Percentiles rank a stretch among this genome's conserved stretches.
Conservation (phyloP, 1,284 basidiomycete species). For the Hemileia vastatrix region DNA sequence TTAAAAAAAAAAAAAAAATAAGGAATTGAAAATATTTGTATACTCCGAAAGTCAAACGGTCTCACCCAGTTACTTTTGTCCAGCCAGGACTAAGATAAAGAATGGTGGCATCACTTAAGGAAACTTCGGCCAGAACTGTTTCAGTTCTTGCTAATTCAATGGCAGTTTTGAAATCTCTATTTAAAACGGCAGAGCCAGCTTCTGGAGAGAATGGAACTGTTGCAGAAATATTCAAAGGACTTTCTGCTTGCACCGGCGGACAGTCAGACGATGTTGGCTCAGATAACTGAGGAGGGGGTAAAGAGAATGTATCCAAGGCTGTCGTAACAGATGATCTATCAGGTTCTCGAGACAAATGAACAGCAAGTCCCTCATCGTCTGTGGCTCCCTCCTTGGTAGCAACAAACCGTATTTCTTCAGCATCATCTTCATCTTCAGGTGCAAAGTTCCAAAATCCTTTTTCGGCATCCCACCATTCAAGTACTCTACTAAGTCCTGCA, state of each 20-base stretch:
- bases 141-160: conserved; percentile 87
- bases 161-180: conserved; percentile 69
- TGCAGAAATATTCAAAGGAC: no score
- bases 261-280: no score
- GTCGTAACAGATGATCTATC: neutral
- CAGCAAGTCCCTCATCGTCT: conserved; percentile 41
- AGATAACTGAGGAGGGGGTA: conserved; percentile 1
- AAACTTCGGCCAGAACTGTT: conserved; percentile 91
- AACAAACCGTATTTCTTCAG: conserved; percentile 71
- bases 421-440: conserved; percentile 55
- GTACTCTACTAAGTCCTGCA: conserved; percentile 85
- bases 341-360: conserved; percentile 13
- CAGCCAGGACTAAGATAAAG: conserved; percentile 95
- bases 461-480: conserved; percentile 99
- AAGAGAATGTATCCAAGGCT: conserved; percentile 8
- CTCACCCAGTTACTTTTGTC: conserved; percentile 83
- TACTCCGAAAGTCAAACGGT: conserved; percentile 28
- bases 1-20: conserved; percentile 19
- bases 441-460: conserved; percentile 99
- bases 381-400: conserved; percentile 73
- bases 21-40: conserved; percentile 18
- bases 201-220: neutral
- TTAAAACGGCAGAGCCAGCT: conserved; percentile 47
- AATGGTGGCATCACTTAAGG: conserved; percentile 71
- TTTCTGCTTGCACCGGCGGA: no score